Conservation (phyloP, 345 rosid species). For the Linum lewisii region DNA sequence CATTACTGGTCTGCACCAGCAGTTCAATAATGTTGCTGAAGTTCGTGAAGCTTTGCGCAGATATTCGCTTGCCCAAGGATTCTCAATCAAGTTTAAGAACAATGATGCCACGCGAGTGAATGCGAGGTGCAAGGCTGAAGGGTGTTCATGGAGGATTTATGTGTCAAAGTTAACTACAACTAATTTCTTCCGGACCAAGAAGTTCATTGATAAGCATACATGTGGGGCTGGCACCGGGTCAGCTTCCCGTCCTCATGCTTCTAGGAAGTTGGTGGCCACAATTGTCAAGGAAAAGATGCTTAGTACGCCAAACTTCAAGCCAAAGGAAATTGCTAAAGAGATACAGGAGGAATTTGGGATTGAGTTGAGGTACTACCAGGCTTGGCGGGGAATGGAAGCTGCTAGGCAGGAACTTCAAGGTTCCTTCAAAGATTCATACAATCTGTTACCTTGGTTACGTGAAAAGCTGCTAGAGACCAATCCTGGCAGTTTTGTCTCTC, state of each 20-base stretch:
- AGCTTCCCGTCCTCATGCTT: constrained; percentile 76
- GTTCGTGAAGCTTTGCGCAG: constrained; percentile 88
- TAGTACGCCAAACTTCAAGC: constrained; percentile 72
- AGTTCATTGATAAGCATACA: constrained; percentile 70
- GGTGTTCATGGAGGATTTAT: constrained; percentile 92
- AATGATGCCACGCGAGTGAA: constrained; percentile 83
- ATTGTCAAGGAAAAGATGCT: constrained; percentile 84
- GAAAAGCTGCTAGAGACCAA: constrained; percentile 88
- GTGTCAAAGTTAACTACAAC: constrained; percentile 80
- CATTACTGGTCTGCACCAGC: constrained; percentile 84
- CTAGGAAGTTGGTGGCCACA: constrained; percentile 90
- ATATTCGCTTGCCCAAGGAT: constrained; percentile 79
- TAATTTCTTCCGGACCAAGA: constrained; percentile 73
- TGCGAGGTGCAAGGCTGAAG: constrained; percentile 78
- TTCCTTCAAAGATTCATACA: constrained; percentile 76
- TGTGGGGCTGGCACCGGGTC: constrained; percentile 67
- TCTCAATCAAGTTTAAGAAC: constrained; percentile 85
- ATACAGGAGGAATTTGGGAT: constrained; percentile 84
- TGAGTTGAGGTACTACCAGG: constrained; percentile 82
- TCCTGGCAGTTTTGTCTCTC: constrained; percentile 75
- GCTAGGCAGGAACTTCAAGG: constrained; percentile 97
- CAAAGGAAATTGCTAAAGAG: constrained; percentile 86
- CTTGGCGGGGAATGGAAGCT: constrained; percentile 89
- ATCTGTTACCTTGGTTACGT: constrained; percentile 68
- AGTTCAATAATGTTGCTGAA: constrained; percentile 68